These are phyloP conservation scores for Piedraia hortae DNA, from an alignment of 2,329 filamentous ascomycete genomes.

Conservation along the genomic window DNA sequence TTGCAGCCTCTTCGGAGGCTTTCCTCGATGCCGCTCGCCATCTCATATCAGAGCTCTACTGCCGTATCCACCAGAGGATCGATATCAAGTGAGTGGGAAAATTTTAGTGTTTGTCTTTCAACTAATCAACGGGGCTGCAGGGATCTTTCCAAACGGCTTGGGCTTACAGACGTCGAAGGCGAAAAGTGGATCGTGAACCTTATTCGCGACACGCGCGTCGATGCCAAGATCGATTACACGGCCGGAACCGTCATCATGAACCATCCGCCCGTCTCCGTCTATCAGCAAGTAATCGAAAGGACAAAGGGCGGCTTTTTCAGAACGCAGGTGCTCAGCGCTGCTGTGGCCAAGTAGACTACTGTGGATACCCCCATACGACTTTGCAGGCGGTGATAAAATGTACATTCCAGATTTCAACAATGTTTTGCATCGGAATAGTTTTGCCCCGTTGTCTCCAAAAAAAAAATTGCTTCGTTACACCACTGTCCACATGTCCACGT, in stretches of 20 bases:
- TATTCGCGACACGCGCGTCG: conserved; percentile 86
- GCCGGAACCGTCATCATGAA: conserved; percentile 98
- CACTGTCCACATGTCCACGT: too few relatives aligned
- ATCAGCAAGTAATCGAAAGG: conserved; percentile 97
- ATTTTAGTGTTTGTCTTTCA: not conserved
- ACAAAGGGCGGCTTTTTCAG: conserved; percentile 98
- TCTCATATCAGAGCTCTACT: conserved; percentile 95
- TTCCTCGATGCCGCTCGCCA: conserved; percentile 90
- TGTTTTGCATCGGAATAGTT: too few relatives aligned
- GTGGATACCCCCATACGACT: too few relatives aligned
- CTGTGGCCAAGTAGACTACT: conserved; percentile 18
- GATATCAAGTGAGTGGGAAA: conserved; percentile 47
- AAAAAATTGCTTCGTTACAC: too few relatives aligned
- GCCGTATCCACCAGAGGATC: conserved; percentile 97
- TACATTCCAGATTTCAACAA: too few relatives aligned
- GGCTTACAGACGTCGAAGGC: conserved; percentile 75
- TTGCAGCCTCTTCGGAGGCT: conserved; percentile 52
- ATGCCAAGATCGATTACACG: conserved; percentile 98
- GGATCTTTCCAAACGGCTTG: conserved; percentile 74
- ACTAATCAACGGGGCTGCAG: conserved; percentile 12
- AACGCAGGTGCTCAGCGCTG: conserved; percentile 63
- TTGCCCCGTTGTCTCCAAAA: too few relatives aligned
- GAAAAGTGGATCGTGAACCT: conserved; percentile 99
- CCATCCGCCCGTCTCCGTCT: conserved; percentile 92
- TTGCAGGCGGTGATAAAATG: too few relatives aligned